Base-by-base conservation (phyloP, 257 asterid species). In the Rubia yunnanensis region DNA sequence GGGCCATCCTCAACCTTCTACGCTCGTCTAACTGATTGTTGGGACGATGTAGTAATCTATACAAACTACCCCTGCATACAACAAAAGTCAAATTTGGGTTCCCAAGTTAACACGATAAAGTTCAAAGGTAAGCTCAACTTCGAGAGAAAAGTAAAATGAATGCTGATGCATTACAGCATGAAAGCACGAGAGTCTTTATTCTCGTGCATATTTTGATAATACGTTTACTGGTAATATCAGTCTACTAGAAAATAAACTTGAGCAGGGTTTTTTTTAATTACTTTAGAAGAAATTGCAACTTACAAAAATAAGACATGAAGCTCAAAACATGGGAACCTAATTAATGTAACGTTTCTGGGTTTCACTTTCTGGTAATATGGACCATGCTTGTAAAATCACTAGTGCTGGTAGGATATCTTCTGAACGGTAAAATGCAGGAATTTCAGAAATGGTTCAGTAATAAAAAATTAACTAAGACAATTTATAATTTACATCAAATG, bases 11-110 rank as follows among this genome's bases (percentile, higher is more conserved):
- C 76, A 92, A 72, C 63, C 96, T 91, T 69, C 94, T 83, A 70
- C 96, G 95, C 69, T 87, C 96, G 63, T 92, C 96, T 70, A 92
- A 81, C 75, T 88, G 98, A 71, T 85, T 88, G 86, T 85, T 86
- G 70, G 96, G 86, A 55, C 98, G 96, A 80, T 92, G 98, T 67
- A 92, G 50, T 73, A 92, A 78, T 74, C 96, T 85, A 81, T 92
- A 92, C 88, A 92, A 80, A 73, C 98, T 92, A 76, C 96, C 98
- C 78, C 98, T 92, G 95, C 72, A 81, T 23, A 72, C 56, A 63
- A 68, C 50, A 77, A 70, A 72, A 52, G 7, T 55, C 66, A 60
- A 52, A 49, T 64, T 80, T 77, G 76, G 66, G 54, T 70, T 48
- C 36, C 65, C 56, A 50, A 64, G 70, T 26, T 59, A 44, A 66